phyloP scores from a whole-genome alignment of 768 basidiomycete genomes.

The Rhodotorula graminis region DNA sequence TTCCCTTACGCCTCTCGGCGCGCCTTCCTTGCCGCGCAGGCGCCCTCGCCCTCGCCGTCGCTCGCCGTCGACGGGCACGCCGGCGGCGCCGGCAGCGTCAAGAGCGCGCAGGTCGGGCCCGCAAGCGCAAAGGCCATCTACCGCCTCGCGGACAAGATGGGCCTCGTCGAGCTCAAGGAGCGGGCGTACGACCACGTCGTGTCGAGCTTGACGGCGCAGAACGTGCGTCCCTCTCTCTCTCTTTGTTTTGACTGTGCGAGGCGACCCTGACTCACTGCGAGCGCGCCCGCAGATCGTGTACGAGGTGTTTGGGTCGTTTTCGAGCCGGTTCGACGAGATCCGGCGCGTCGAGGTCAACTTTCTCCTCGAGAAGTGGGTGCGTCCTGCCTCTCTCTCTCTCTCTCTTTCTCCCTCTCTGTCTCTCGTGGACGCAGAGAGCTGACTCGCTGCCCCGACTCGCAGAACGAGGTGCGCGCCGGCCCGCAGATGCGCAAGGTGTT shows the following conservation, averaged over 20 bases:
- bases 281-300: conserved; percentile 43
- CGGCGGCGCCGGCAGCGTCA: no score
- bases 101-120: conserved; percentile 31
- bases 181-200: conserved; percentile 50
- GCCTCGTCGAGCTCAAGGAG: conserved; percentile 46
- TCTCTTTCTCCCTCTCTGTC: conserved; percentile 15
- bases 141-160: conserved; percentile 45
- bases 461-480: conserved; percentile 43
- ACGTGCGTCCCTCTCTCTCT: conserved; percentile 18
- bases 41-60: not conserved
- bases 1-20: conserved; percentile 28
- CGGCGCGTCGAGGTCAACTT: conserved; percentile 45
- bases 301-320: conserved; percentile 50
- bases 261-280: no score
- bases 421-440: conserved; percentile 8
- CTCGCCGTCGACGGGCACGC: not conserved
- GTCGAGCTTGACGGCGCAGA: conserved; percentile 46
- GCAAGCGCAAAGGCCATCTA: conserved; percentile 48
- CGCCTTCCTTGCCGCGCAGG: conserved; percentile 28
- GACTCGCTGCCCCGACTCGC: not conserved
- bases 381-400: conserved; percentile 24
- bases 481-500: conserved; percentile 31
- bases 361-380: conserved; percentile 39
- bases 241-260: not conserved
- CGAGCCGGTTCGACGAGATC: conserved; percentile 49